These are phyloP conservation scores for Henckelia pumila DNA, from an alignment of 257 asterid species.

Conservation along the genomic window DNA sequence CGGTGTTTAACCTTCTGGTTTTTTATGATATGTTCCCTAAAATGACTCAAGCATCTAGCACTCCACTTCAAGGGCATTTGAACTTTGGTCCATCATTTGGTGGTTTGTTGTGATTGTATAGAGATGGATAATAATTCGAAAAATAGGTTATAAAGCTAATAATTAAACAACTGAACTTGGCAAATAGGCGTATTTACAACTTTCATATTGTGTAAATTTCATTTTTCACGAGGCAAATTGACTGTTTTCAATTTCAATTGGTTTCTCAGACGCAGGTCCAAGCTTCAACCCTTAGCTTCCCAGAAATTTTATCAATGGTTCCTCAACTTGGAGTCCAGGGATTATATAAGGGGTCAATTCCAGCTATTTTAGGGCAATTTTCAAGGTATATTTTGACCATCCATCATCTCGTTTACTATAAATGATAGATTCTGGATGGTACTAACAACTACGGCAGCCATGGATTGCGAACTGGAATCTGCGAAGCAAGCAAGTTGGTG, in stretches of 20 bases:
- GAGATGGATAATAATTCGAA: not conserved
- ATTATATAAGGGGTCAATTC: slow-evolving; percentile 88
- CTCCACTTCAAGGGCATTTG: not conserved
- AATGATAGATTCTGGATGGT: slow-evolving; percentile 6
- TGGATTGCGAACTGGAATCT: slow-evolving; percentile 94
- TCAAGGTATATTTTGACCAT: slow-evolving; percentile 53
- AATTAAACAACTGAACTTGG: slow-evolving; percentile 12
- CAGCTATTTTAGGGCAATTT: slow-evolving; percentile 95
- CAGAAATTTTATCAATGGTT: slow-evolving; percentile 80
- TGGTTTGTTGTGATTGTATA: slow-evolving; percentile 6
- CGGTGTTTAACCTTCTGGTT: not conserved
- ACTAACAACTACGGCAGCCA: slow-evolving; percentile 52
- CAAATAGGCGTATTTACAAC: slow-evolving; percentile 22
- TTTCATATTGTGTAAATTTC: slow-evolving; percentile 29
- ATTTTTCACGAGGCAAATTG: slow-evolving; percentile 33
- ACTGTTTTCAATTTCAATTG: slow-evolving; percentile 35
- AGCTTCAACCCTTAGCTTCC: slow-evolving; percentile 90
- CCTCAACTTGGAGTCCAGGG: slow-evolving; percentile 83
- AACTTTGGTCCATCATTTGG: slow-evolving; percentile 1
- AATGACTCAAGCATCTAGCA: slow-evolving; percentile 5
- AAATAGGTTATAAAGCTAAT: slow-evolving; percentile 19
- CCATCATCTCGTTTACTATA: slow-evolving; percentile 5
- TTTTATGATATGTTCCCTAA: not conserved
- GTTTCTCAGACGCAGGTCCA: slow-evolving; percentile 79
- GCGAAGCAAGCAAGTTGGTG: slow-evolving; percentile 90